These are phyloP conservation scores for Dioscorea cayenensis DNA, from an alignment of 116 monocot species.

Conservation along the genomic window DNA sequence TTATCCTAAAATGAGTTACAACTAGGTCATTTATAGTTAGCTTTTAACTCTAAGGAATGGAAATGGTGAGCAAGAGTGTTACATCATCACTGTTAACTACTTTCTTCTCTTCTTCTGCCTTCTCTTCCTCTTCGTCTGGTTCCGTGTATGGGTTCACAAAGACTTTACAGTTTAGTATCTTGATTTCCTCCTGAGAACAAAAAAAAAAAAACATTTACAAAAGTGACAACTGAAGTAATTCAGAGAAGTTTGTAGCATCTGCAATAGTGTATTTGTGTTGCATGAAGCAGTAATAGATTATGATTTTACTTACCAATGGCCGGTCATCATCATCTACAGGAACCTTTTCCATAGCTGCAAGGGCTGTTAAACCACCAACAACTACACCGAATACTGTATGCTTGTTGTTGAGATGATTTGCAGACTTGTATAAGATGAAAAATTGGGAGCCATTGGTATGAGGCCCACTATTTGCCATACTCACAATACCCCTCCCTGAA, in stretches of 20 bases:
- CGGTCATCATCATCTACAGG: slow-evolving; percentile 87
- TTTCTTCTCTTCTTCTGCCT: slow-evolving; percentile 45
- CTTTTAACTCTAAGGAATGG: background rate
- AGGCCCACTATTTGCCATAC: slow-evolving; percentile 97
- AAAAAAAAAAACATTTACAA: slow-evolving; percentile 1
- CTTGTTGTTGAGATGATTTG: slow-evolving; percentile 85
- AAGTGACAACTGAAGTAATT: background rate
- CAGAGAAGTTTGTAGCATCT: background rate
- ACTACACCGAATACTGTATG: slow-evolving; percentile 93
- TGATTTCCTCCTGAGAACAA: slow-evolving; percentile 81
- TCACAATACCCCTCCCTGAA: slow-evolving; percentile 85
- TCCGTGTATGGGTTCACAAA: slow-evolving; percentile 97
- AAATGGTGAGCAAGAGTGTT: slow-evolving; percentile 2
- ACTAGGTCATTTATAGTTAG: background rate
- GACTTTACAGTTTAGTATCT: slow-evolving; percentile 52
- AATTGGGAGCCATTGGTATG: slow-evolving; percentile 98
- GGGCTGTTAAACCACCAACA: slow-evolving; percentile 84
- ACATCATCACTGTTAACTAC: slow-evolving; percentile 44
- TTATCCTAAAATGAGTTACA: slow-evolving; percentile 41
- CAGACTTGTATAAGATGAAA: slow-evolving; percentile 94
- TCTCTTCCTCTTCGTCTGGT: slow-evolving; percentile 87
- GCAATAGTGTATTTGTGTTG: too few species aligned
- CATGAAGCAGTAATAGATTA: background rate
- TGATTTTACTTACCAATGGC: slow-evolving; percentile 61
- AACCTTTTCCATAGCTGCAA: slow-evolving; percentile 95